Evolutionary conservation across 176 grass and related monocot species (phyloP).

Genomic region (Aegilops speltoides): DNA sequence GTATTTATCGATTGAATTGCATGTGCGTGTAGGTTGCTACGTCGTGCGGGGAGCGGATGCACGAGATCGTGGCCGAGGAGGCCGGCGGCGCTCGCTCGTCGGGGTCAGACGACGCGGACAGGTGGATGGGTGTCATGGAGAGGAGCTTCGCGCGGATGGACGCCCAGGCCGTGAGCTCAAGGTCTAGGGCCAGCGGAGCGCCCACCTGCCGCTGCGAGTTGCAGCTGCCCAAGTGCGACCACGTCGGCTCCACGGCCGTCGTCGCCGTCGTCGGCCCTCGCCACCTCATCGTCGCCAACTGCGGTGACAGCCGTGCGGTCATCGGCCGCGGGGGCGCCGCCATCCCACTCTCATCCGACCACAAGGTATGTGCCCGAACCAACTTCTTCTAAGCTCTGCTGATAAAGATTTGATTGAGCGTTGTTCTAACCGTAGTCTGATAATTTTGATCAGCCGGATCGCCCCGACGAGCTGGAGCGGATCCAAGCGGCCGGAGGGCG

Average conservation of each 20-base stretch:
- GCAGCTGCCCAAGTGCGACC: conserved; percentile 69
- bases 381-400: background rate
- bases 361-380: conserved; percentile 48
- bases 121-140: conserved; percentile 64
- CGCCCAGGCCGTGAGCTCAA: conserved; percentile 47
- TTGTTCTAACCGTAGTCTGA: conserved; percentile 4
- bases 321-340: conserved; percentile 63
- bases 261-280: conserved; percentile 65
- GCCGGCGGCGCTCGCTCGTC: background rate
- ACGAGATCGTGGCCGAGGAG: conserved; percentile 71
- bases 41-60: conserved; percentile 73
- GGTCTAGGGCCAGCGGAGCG: background rate
- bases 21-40: conserved; percentile 63
- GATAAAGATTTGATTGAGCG: background rate
- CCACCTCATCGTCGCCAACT: conserved; percentile 72
- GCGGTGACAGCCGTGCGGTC: conserved; percentile 84
- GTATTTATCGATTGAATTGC: conserved; percentile 28
- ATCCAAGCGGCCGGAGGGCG: conserved; percentile 75
- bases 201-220: conserved; percentile 74
- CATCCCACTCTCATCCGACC: conserved; percentile 74
- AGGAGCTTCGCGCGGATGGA: conserved; percentile 88
- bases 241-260: conserved; percentile 87
- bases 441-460: conserved; percentile 75
- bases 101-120: background rate
- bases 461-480: conserved; percentile 70